Percentiles rank a stretch among this genome's conserved stretches.
phyloP scores from a whole-genome alignment of 176 grass and related monocot genomes.

The Calamus simplicifolius region DNA sequence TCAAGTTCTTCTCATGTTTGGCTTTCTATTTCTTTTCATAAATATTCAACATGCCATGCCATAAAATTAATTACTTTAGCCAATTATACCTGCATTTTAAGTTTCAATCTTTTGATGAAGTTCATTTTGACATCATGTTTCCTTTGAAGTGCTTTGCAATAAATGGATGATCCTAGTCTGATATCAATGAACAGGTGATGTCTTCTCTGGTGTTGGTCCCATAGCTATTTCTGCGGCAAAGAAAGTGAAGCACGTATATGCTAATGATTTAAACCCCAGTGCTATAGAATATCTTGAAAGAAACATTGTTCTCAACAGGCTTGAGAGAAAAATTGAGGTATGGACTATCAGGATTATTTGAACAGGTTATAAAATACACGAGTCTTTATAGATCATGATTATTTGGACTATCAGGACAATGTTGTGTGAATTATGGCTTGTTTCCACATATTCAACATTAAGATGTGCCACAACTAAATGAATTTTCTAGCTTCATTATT shows the following conservation, averaged over 20 bases:
- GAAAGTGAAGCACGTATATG: slow-evolving; percentile 84
- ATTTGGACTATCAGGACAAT: too few species aligned
- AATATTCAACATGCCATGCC: too few species aligned
- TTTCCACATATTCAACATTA: too few species aligned
- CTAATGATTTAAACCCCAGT: slow-evolving; percentile 88
- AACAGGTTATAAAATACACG: too few species aligned
- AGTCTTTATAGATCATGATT: too few species aligned
- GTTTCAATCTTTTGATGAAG: not conserved
- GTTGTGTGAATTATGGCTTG: too few species aligned
- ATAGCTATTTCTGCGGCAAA: slow-evolving; percentile 74
- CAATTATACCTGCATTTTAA: too few species aligned
- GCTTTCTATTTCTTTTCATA: too few species aligned
- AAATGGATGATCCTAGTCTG: not conserved
- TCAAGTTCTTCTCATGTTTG: too few species aligned
- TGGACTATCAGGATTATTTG: too few species aligned
- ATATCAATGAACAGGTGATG: slow-evolving; percentile 53
- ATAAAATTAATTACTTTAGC: too few species aligned
- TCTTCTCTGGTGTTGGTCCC: slow-evolving; percentile 85
- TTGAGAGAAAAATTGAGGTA: slow-evolving; percentile 92
- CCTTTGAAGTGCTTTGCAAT: not conserved
- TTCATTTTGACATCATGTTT: not conserved
- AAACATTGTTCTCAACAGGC: slow-evolving; percentile 85
- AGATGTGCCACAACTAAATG: not conserved
- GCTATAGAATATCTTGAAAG: slow-evolving; percentile 78
- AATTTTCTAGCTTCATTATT: not conserved